Evolutionary conservation across 768 basidiomycete species (phyloP).

Genomic region (Lactifluus echinatus): DNA sequence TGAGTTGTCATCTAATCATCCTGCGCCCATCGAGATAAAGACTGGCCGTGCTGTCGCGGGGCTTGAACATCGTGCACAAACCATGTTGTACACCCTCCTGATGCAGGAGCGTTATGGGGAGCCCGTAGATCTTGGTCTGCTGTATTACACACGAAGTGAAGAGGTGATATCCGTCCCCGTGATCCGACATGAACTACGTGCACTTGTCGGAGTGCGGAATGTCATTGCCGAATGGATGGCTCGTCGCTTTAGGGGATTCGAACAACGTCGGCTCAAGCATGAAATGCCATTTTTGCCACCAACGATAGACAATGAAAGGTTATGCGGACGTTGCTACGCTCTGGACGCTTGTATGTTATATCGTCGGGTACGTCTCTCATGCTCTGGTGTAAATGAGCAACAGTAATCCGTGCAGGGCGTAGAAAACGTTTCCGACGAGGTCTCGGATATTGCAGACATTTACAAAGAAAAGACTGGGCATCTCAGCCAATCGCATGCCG

Average conservation of each 20-base stretch:
- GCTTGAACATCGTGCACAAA: conserved; percentile 96
- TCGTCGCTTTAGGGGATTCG: conserved; percentile 31
- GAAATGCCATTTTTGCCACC: conserved; percentile 63
- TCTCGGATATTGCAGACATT: conserved; percentile 52
- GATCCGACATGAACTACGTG: conserved; percentile 74
- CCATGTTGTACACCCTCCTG: conserved; percentile 91
- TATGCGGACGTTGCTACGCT: conserved; percentile 75
- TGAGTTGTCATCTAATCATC: conserved; percentile 26
- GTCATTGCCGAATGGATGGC: conserved; percentile 74
- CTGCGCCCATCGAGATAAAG: conserved; percentile 91
- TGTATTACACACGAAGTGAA: conserved; percentile 92
- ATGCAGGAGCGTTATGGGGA: conserved; percentile 86
- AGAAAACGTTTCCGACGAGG: conserved; percentile 48
- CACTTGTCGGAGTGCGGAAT: conserved; percentile 74
- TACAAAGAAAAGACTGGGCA: conserved; percentile 78
- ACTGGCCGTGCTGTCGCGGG: conserved; percentile 71
- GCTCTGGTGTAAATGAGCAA: neutral
- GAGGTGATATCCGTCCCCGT: conserved; percentile 78
- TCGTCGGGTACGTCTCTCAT: conserved; percentile 50
- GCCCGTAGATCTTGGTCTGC: conserved; percentile 70
- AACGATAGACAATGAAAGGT: conserved; percentile 72
- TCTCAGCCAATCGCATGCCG: conserved; percentile 52
- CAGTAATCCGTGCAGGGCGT: conserved; percentile 43
- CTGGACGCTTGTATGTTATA: conserved; percentile 91
- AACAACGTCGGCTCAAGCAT: conserved; percentile 20